phyloP scores from a whole-genome alignment of 345 rosid species.

The Acer yangbiense region DNA sequence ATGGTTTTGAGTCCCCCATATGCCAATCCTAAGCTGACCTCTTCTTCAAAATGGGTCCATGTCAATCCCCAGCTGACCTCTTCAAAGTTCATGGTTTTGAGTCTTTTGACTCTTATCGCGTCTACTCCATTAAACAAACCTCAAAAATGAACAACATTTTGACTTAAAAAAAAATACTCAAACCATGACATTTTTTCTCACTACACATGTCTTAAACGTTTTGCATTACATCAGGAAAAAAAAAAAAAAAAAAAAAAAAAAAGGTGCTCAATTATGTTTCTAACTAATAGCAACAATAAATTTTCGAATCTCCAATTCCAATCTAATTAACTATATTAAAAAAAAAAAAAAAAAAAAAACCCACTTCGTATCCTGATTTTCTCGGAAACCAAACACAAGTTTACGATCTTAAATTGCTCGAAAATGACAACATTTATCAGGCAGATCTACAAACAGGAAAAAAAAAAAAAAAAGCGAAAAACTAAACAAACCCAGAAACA shows the following conservation, averaged over 20 bases:
- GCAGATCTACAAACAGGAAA: conserved; percentile 38
- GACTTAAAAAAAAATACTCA: conserved; percentile 2
- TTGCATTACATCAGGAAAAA: conserved; percentile 11
- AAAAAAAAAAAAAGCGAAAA: not conserved
- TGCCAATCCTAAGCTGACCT: conserved; percentile 2
- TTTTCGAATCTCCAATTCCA: conserved; percentile 1
- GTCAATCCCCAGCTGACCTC: conserved; percentile 9
- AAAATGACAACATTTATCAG: conserved; percentile 15
- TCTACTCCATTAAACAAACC: conserved; percentile 20
- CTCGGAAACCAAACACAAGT: conserved; percentile 25
- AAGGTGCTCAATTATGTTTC: not conserved
- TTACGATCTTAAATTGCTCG: conserved; percentile 23
- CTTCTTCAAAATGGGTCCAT: conserved; percentile 1
- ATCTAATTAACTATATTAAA: not conserved
- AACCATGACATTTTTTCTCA: not conserved
- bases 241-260: not conserved
- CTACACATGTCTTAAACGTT: not conserved
- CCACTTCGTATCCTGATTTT: conserved; percentile 11
- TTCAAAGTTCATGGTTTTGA: conserved; percentile 11
- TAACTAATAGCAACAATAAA: not conserved
- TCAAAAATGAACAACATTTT: conserved; percentile 5
- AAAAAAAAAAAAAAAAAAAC: not conserved
- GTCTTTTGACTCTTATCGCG: not conserved
- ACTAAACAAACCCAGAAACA: not conserved
- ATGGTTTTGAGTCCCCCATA: not conserved